Evolutionary conservation across 306 rosid species (phyloP).

Genomic region (Fagus sylvatica): DNA sequence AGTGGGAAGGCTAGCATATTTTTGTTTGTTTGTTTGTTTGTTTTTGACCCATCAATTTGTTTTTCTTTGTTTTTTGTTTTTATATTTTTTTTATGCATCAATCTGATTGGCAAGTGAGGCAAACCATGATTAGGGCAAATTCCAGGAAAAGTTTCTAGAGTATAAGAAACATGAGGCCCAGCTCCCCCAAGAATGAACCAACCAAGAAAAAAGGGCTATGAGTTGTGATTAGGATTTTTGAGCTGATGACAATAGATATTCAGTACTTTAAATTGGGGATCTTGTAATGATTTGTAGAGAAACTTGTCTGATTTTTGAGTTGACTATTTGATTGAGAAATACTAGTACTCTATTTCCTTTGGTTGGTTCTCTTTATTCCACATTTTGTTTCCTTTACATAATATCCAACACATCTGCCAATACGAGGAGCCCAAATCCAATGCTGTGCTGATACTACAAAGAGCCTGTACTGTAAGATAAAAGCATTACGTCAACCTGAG

Average conservation of each 20-base stretch:
- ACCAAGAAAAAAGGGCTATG: background rate
- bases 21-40: background rate
- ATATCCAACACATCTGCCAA: too few species aligned
- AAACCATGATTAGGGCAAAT: background rate
- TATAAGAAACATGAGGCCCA: background rate
- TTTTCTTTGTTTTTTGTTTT: background rate
- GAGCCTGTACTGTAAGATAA: too few species aligned
- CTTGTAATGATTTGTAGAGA: background rate
- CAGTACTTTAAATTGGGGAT: background rate
- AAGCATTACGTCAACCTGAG: too few species aligned
- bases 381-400: too few species aligned
- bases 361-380: background rate
- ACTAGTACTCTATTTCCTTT: background rate
- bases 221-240: background rate
- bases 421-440: too few species aligned
- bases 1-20: slow-evolving; percentile 8
- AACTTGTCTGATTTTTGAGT: background rate
- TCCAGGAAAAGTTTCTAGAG: background rate
- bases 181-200: background rate
- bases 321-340: background rate
- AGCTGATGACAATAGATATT: background rate
- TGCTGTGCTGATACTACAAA: too few species aligned
- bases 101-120: slow-evolving; percentile 1
- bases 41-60: slow-evolving; percentile 3
- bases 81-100: background rate